Percentiles rank a stretch among this genome's conserved stretches.
Conservation (phyloP, 192 early-diverging fungal species). For the Coemansia sp. region DNA sequence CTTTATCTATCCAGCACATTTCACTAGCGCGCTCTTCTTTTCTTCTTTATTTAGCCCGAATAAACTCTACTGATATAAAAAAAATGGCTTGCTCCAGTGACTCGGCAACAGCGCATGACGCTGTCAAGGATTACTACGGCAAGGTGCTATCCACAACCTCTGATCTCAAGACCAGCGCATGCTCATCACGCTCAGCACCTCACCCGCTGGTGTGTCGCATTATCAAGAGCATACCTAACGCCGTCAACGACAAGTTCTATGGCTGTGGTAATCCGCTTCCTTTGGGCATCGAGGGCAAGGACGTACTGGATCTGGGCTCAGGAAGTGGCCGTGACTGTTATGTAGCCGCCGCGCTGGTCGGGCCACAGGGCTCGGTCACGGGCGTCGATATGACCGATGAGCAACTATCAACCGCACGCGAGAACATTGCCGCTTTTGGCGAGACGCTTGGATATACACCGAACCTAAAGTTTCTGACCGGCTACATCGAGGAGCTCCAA, state of each 20-base stretch:
- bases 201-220: slow-evolving; percentile 39
- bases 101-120: neutral
- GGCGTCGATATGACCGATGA: slow-evolving; percentile 56
- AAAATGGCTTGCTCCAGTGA: neutral
- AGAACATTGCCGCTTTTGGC: slow-evolving; percentile 14
- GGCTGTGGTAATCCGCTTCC: slow-evolving; percentile 50
- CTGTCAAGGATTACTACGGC: slow-evolving; percentile 41
- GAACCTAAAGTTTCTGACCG: slow-evolving; percentile 39
- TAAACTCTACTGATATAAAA: neutral
- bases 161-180: slow-evolving; percentile 35
- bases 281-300: slow-evolving; percentile 41
- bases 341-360: slow-evolving; percentile 47
- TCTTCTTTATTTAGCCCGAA: neutral
- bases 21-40: neutral
- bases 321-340: slow-evolving; percentile 52
- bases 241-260: slow-evolving; percentile 42
- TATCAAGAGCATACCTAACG: slow-evolving; percentile 26
- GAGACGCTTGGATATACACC: slow-evolving; percentile 41
- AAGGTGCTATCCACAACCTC: slow-evolving; percentile 20
- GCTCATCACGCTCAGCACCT: slow-evolving; percentile 8
- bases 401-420: slow-evolving; percentile 40
- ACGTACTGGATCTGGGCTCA: slow-evolving; percentile 48
- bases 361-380: slow-evolving; percentile 38
- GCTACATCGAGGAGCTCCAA: slow-evolving; percentile 47
- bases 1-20: neutral